Evolutionary conservation across 169 alveolate species (phyloP).

Genomic region (Cryptosporidium meleagridis): DNA sequence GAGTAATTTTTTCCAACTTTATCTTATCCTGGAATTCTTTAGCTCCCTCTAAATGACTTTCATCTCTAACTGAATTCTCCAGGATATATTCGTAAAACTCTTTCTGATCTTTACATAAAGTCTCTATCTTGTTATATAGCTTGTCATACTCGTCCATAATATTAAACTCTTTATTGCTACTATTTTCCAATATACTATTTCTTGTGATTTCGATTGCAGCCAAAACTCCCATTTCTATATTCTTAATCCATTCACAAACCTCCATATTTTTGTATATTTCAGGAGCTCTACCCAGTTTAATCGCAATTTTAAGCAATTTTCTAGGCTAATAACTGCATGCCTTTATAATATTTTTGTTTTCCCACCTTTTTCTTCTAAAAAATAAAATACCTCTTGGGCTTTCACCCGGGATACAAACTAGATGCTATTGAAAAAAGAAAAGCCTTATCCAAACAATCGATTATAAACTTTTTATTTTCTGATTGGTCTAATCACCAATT

Average conservation of each 20-base stretch:
- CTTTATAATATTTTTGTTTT: background rate
- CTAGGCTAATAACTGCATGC: background rate
- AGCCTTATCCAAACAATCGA: background rate
- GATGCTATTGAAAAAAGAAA: no score
- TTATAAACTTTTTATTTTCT: background rate
- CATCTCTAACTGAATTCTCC: background rate
- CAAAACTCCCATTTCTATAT: conserved; percentile 10
- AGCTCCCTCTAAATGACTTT: background rate
- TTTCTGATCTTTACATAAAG: background rate
- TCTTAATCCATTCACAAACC: background rate
- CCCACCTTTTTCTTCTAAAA: background rate
- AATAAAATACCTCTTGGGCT: no score
- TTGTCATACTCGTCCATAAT: conserved; percentile 11
- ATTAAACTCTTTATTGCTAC: background rate
- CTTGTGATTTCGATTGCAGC: conserved; percentile 23
- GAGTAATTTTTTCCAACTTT: conserved; percentile 7
- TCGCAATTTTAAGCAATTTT: background rate
- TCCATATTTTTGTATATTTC: background rate
- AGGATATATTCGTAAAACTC: background rate
- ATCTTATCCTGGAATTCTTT: background rate
- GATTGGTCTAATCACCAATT: background rate
- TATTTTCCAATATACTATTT: background rate
- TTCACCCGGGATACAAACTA: background rate
- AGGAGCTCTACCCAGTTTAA: background rate
- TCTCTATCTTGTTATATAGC: background rate